Base-by-base conservation (phyloP, 2,329 filamentous ascomycete species). In the Nigrospora sphaerica region DNA sequence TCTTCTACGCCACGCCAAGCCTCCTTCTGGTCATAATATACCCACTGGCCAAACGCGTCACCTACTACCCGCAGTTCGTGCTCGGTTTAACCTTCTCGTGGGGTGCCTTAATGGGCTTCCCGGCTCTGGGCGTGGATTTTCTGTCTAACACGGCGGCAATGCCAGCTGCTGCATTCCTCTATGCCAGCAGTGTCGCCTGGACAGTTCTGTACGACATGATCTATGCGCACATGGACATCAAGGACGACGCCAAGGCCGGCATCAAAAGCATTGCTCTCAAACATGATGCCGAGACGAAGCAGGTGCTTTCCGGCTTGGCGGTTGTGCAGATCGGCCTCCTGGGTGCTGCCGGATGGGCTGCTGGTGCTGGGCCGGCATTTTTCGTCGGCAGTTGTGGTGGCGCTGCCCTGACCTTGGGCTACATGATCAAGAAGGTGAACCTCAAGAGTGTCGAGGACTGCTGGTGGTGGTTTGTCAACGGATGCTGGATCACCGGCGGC, bases 131-230 rank as follows among this genome's bases (percentile, higher is more conserved):
- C 2, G 69, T 93, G 33, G 86, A 91, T 53, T 63, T 93, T n/a
- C 64, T 92, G 12, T 68, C 77, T 6, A 78, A 85, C 52, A 68
- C 68, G 18, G 65, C 78, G 1, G 85, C 86, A 3, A 61, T 88
- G 48, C 71, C 75, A 4, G 81, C 85, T 2, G 86, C 86, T 1
- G 79, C 74, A 3, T 79, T 78, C 47, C 69, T 95, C 42, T 95
- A 95, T 61, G 69, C 77, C 12, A 89, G 85, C 38, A 93, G 90
- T 56, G 74, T 93, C 19, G 82, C 87, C 3, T 95, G 90, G 90
- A 95, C 88, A 0, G 77, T 95, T 23, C 68, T 95, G 35, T 95
- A 95, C 63, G 89, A 95, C 63, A 95, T 93, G 81, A 89, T 95
- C 32, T 95, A 95, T 64, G 89, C 89, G 13, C 89, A 95, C 62